Evolutionary conservation across 208 protist genomes (phyloP).

Genomic region (Kentomonas sorsogonicus): DNA sequence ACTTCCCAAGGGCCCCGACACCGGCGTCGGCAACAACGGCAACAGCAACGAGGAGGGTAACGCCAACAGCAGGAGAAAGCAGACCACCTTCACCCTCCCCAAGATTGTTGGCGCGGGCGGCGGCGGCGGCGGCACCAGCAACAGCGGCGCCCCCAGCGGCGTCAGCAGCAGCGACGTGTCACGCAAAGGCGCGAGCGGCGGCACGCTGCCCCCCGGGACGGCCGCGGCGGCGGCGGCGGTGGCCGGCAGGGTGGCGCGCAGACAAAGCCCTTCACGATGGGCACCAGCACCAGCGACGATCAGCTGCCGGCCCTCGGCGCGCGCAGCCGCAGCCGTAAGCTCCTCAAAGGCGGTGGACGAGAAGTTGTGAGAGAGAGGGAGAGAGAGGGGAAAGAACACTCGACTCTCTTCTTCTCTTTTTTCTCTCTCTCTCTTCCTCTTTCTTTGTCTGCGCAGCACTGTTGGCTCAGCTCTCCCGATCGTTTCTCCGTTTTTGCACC

Average conservation of each 20-base stretch:
- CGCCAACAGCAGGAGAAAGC: not conserved
- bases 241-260: not conserved
- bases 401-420: no score
- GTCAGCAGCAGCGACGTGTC: not conserved
- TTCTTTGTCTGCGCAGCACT: no score
- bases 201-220: not conserved
- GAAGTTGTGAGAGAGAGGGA: no score
- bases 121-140: not conserved
- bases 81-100: not conserved
- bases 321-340: no score
- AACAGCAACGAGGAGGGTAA: constrained; percentile 1
- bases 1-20: no score
- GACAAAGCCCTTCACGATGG: no score
- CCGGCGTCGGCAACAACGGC: not conserved
- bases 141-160: not conserved
- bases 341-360: no score
- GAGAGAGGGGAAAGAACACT: no score
- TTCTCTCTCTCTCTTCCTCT: no score
- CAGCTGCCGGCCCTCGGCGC: no score
- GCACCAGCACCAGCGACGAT: no score
- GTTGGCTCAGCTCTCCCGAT: not conserved
- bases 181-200: not conserved
- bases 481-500: constrained; percentile 1
- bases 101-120: not conserved
- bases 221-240: not conserved